Conservation (phyloP, 2,329 filamentous ascomycete genomes). For the Sclerotinia nivalis region DNA sequence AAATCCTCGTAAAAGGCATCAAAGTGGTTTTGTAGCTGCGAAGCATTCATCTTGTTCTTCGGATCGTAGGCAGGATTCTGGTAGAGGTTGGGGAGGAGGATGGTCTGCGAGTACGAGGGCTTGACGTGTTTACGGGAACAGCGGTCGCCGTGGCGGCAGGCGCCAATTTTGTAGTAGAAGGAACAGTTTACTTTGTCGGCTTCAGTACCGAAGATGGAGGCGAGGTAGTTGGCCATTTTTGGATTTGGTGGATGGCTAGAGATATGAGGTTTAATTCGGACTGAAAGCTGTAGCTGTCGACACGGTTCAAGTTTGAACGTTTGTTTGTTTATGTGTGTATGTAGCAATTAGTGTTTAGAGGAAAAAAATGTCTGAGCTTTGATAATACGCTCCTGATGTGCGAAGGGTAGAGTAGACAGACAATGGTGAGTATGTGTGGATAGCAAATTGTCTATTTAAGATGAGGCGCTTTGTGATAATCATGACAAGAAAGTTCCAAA, state of each 20-base stretch:
- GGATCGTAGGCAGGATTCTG: conserved; percentile 97
- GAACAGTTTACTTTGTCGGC: conserved; percentile 99
- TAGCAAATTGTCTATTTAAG: conserved; percentile 3
- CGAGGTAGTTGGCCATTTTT: conserved; percentile 94
- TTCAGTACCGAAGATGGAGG: conserved; percentile 98
- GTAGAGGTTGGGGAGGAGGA: conserved; percentile 97
- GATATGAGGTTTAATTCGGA: neutral
- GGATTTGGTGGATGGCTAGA: neutral
- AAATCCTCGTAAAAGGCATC: conserved; percentile 99
- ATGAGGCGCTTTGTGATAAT: conserved; percentile 10
- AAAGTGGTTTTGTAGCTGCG: conserved; percentile 98
- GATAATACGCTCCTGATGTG: neutral
- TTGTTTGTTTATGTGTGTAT: neutral
- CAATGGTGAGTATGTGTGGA: neutral
- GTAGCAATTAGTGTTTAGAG: neutral
- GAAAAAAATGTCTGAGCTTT: neutral
- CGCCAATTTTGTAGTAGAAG: conserved; percentile 99
- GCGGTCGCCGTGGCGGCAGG: conserved; percentile 95
- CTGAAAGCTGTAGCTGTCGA: neutral
- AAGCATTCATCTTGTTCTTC: conserved; percentile 94
- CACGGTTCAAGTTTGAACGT: neutral
- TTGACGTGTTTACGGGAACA: conserved; percentile 99
- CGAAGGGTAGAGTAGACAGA: neutral
- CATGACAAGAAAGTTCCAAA: conserved; percentile 19
- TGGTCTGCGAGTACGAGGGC: conserved; percentile 95